These are phyloP conservation scores for Nakazawaea molendinolei DNA, from an alignment of 805 yeast species.

Conservation along the genomic window DNA sequence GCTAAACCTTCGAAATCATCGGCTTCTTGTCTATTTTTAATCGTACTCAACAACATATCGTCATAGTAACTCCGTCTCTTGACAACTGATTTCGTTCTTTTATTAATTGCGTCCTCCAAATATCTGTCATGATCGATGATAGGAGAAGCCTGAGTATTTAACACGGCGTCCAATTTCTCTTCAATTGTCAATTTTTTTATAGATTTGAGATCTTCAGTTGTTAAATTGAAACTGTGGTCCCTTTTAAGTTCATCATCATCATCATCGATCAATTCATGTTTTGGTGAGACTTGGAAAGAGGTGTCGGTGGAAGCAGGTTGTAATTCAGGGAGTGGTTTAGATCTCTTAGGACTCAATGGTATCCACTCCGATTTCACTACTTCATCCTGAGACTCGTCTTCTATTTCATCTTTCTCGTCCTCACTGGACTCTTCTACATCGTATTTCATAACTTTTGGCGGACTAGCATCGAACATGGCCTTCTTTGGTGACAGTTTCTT, in stretches of 20 bases:
- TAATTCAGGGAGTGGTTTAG: slow-evolving; percentile 30
- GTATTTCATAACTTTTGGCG: slow-evolving; percentile 31
- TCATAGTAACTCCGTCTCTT: slow-evolving; percentile 15
- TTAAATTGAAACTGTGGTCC: slow-evolving; percentile 13
- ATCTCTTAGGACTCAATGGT: slow-evolving; percentile 18
- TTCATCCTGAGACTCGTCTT: slow-evolving; percentile 12
- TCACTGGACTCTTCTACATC: slow-evolving; percentile 20
- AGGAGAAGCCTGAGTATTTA: slow-evolving; percentile 20
- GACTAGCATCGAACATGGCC: slow-evolving; percentile 30
- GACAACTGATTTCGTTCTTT: slow-evolving; percentile 11
- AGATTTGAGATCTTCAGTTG: slow-evolving; percentile 20
- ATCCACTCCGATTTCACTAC: slow-evolving; percentile 13
- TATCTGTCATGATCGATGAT: slow-evolving; percentile 24
- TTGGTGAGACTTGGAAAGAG: slow-evolving; percentile 20
- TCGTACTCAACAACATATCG: slow-evolving; percentile 18
- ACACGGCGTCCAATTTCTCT: slow-evolving; percentile 38
- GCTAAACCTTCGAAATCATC: slow-evolving; percentile 25
- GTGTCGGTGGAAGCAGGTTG: slow-evolving; percentile 25
- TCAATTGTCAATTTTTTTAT: slow-evolving; percentile 28
- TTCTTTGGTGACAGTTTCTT: slow-evolving; percentile 27
- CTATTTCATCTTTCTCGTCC: slow-evolving; percentile 15
- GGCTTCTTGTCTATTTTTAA: slow-evolving; percentile 12
- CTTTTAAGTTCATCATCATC: slow-evolving; percentile 19
- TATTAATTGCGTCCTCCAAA: slow-evolving; percentile 19
- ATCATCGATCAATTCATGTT: slow-evolving; percentile 8